Conservation (phyloP, 495 filamentous ascomycete species). For the Pyrenula aspistea region DNA sequence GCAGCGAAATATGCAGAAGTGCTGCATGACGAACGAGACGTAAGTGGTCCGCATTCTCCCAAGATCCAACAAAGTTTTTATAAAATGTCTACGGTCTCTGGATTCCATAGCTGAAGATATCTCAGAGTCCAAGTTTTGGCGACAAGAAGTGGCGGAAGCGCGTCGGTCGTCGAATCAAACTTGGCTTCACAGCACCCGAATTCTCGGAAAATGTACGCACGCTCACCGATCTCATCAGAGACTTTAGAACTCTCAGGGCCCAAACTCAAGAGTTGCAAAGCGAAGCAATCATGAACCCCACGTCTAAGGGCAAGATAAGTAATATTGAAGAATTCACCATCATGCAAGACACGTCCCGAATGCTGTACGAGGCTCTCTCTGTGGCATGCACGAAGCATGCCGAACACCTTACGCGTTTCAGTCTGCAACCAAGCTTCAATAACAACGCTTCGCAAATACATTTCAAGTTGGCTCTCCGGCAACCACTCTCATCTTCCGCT, state of each 20-base stretch:
- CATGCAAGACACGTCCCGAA: conserved; percentile 16
- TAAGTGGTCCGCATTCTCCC: not conserved
- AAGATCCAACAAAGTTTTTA: too few species aligned
- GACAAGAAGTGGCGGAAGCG: not conserved
- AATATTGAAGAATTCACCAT: conserved; percentile 8
- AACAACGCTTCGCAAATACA: conserved; percentile 6
- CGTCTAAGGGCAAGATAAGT: not conserved
- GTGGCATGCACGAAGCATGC: conserved; percentile 19
- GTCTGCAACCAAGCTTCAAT: conserved; percentile 8
- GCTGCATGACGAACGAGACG: not conserved
- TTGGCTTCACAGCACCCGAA: not conserved
- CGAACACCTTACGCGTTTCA: conserved; percentile 19
- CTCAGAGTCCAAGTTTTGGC: too few species aligned
- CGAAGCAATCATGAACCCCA: not conserved
- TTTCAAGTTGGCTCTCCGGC: conserved; percentile 13
- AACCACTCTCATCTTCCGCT: conserved; percentile 1
- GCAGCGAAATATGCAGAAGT: not conserved
- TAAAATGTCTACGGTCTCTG: too few species aligned
- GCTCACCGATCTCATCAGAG: not conserved
- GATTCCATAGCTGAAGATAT: too few species aligned
- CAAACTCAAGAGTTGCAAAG: not conserved
- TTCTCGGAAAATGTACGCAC: not conserved
- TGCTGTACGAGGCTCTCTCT: conserved; percentile 21
- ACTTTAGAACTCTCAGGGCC: not conserved
- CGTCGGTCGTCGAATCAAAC: not conserved